Evolutionary conservation across 441 rosid species (phyloP).

Genomic region (Populus hybrid): DNA sequence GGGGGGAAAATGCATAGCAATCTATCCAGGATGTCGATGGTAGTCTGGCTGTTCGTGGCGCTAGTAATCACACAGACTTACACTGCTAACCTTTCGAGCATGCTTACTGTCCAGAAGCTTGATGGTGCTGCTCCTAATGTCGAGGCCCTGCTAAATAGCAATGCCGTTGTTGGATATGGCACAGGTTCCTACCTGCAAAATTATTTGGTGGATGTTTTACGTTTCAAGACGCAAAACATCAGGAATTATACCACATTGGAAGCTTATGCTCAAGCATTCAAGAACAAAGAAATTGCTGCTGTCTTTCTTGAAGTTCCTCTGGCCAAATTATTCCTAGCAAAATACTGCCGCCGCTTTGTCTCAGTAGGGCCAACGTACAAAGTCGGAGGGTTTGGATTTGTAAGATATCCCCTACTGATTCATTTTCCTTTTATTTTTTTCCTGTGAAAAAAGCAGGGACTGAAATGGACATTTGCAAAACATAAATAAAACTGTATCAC

Average conservation of each 20-base stretch:
- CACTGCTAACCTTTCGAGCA: slow-evolving; percentile 31
- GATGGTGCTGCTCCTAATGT: background rate
- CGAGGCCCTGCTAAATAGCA: slow-evolving; percentile 18
- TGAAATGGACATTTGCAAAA: too few species aligned
- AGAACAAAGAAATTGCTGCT: slow-evolving; percentile 19
- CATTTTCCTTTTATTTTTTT: background rate
- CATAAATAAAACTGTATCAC: too few species aligned
- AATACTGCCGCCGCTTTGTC: slow-evolving; percentile 18
- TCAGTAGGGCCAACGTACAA: slow-evolving; percentile 12
- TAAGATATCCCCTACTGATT: background rate
- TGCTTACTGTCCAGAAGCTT: slow-evolving; percentile 27
- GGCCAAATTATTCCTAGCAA: slow-evolving; percentile 19
- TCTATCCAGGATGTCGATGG: slow-evolving; percentile 29
- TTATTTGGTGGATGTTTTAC: slow-evolving; percentile 23
- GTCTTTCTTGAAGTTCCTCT: slow-evolving; percentile 23
- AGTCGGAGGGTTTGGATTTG: slow-evolving; percentile 30
- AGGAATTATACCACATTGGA: slow-evolving; percentile 15
- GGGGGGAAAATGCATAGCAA: slow-evolving; percentile 31
- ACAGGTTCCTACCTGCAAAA: background rate
- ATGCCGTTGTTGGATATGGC: slow-evolving; percentile 24
- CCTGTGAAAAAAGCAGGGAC: too few species aligned
- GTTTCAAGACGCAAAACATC: slow-evolving; percentile 11
- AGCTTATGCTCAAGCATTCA: slow-evolving; percentile 21
- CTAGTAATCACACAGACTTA: slow-evolving; percentile 31
- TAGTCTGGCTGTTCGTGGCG: slow-evolving; percentile 34